phyloP scores from a whole-genome alignment of 805 yeast species.

The Danielozyma ontarioensis region DNA sequence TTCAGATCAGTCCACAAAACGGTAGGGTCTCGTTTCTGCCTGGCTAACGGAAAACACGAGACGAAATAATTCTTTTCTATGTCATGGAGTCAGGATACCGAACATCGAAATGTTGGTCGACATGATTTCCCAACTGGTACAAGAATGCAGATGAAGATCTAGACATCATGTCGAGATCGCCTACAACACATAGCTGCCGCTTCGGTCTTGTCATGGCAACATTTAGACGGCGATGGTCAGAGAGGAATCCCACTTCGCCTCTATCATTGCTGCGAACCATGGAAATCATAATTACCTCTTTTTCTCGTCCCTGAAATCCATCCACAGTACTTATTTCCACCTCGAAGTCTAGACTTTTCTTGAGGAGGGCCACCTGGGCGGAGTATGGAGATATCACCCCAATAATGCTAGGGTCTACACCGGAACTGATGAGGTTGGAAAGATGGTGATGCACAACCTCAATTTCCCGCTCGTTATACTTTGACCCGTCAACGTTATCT shows the following conservation, averaged over 20 bases:
- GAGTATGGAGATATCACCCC: slow-evolving; percentile 90
- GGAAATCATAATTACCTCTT: slow-evolving; percentile 75
- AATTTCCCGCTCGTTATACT: slow-evolving; percentile 75
- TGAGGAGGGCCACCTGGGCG: slow-evolving; percentile 72
- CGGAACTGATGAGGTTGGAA: slow-evolving; percentile 41
- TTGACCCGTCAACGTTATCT: slow-evolving; percentile 40
- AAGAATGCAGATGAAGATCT: slow-evolving; percentile 44
- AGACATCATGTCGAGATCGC: slow-evolving; percentile 72
- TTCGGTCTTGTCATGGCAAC: slow-evolving; percentile 92
- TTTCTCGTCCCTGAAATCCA: slow-evolving; percentile 96
- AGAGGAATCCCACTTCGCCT: slow-evolving; percentile 74
- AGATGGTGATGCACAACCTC: slow-evolving; percentile 57
- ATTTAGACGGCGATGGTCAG: slow-evolving; percentile 74
- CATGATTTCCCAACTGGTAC: slow-evolving; percentile 63
- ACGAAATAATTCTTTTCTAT: too few species aligned
- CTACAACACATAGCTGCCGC: slow-evolving; percentile 78
- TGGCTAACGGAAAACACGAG: too few species aligned
- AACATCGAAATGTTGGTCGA: slow-evolving; percentile 61
- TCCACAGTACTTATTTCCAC: slow-evolving; percentile 88
- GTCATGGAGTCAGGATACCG: too few species aligned
- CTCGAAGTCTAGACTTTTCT: slow-evolving; percentile 29
- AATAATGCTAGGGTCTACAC: slow-evolving; percentile 52
- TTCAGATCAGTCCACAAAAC: too few species aligned
- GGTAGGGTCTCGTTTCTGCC: too few species aligned
- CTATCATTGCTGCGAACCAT: slow-evolving; percentile 75